Base-by-base conservation (phyloP, 352 stramenopile genomes). In the Globisporangium okanoganense region DNA sequence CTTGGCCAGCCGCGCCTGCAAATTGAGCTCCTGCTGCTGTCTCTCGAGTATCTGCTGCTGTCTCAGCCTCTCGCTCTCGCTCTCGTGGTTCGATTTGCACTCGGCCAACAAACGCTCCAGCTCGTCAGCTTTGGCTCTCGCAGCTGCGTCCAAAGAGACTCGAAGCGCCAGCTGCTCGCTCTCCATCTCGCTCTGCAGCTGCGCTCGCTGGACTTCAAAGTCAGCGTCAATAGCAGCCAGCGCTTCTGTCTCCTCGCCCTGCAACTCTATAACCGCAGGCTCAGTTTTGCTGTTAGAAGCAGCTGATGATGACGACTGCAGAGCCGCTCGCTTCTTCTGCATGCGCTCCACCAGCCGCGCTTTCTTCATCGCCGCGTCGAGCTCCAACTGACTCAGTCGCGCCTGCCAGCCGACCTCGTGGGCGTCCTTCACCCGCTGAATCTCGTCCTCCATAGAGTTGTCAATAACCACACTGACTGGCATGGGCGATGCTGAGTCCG, bases 1-100 rank as follows among this genome's bases (percentile, higher is more conserved):
- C 29, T 75, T 69, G 7, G 57, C 50, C 13, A 86, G 56, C 9
- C 72, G 70, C 44, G 77, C 66, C 49, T 77, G 72, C 8, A 86
- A 45, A 58, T 62, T 65, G 18, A 76, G 56, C 60, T 86, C 78
- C 43, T 82, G 72, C 3, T 66, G 67, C 13, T 65, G 54, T 31
- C 71, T 71, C 49, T 76, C 67, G 3, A 74, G 66, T 20, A 64
- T 53, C 25, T 82, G 61, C 27, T 62, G 41, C 48, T 78, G 53
- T 40, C 75, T 53, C 25, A 85, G 49, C 10, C 55, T 69, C 10
- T 47, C 49, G 2, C 67, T 60, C 29, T 85, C 72, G 2, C 52
- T 50, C 12, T 69, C 61, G 36, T 85, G 73, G 1, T 56, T 52
- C 1, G 49, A 14, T 24, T 78, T 80, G 43, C 72, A 80, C 12